Conservation (phyloP, 345 rosid species). For the Citrus maxima region DNA sequence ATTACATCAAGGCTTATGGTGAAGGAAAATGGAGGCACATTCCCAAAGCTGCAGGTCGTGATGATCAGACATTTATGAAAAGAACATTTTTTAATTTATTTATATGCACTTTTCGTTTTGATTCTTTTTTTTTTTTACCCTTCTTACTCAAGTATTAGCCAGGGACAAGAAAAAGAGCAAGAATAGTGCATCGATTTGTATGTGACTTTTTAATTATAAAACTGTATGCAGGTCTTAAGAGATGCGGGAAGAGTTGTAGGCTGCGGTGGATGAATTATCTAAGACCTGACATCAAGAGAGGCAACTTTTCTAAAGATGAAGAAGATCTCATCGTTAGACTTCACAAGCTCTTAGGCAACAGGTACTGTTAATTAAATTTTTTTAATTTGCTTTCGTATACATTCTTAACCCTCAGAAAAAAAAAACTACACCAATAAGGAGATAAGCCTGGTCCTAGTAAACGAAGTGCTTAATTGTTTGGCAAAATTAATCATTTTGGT, state of each 20-base stretch:
- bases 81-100: no score
- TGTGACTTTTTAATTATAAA: no score
- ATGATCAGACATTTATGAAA: background rate
- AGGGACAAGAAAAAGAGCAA: no score
- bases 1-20: slow-evolving; percentile 33
- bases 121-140: no score
- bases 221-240: slow-evolving; percentile 24
- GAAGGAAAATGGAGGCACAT: slow-evolving; percentile 43
- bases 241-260: slow-evolving; percentile 48
- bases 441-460: no score
- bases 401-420: no score
- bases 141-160: no score
- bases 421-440: no score
- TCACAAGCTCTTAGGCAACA: slow-evolving; percentile 42
- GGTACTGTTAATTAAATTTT: slow-evolving; percentile 9
- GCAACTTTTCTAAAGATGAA: slow-evolving; percentile 37
- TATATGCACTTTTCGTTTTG: no score
- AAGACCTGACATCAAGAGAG: slow-evolving; percentile 44
- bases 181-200: no score
- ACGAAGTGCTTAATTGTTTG: no score
- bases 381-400: background rate
- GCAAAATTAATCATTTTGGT: no score
- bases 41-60: slow-evolving; percentile 29
- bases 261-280: slow-evolving; percentile 42
- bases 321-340: slow-evolving; percentile 46